Evolutionary conservation across 2,329 filamentous ascomycete genomes (phyloP).

Genomic region (Curvularia verruculosa): DNA sequence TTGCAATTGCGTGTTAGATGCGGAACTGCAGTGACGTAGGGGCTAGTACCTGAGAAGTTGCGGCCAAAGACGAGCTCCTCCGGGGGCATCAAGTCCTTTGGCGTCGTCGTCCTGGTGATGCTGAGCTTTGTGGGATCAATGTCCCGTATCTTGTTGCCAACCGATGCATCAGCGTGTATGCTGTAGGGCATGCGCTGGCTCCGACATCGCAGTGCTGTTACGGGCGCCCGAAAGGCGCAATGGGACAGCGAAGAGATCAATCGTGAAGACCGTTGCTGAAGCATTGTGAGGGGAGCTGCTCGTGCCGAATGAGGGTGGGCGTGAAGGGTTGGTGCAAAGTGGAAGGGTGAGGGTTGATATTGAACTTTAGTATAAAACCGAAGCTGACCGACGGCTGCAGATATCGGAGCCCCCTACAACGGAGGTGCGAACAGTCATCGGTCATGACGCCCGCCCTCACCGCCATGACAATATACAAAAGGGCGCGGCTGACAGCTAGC

Average conservation of each 20-base stretch:
- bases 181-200: slow-evolving; percentile 53
- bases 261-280: slow-evolving; percentile 45
- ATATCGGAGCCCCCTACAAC: slow-evolving; percentile 20
- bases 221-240: slow-evolving; percentile 34
- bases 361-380: slow-evolving; percentile 34
- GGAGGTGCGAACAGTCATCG: slow-evolving; percentile 14
- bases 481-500: slow-evolving; percentile 27
- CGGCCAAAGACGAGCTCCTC: slow-evolving; percentile 88
- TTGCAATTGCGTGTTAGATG: slow-evolving; percentile 48
- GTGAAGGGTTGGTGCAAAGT: slow-evolving; percentile 19
- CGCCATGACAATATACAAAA: slow-evolving; percentile 13
- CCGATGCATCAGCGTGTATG: slow-evolving; percentile 55
- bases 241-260: slow-evolving; percentile 43
- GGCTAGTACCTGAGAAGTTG: slow-evolving; percentile 78
- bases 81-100: slow-evolving; percentile 74
- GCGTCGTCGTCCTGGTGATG: slow-evolving; percentile 75
- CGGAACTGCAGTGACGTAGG: slow-evolving; percentile 4
- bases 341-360: slow-evolving; percentile 9
- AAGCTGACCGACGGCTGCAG: slow-evolving; percentile 32
- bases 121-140: slow-evolving; percentile 80
- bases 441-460: slow-evolving; percentile 24
- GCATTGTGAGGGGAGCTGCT: slow-evolving; percentile 37
- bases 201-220: slow-evolving; percentile 53
- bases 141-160: slow-evolving; percentile 63
- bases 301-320: slow-evolving; percentile 12